Conservation (phyloP, 805 yeast genomes). For the Pichia sporocuriosa region DNA sequence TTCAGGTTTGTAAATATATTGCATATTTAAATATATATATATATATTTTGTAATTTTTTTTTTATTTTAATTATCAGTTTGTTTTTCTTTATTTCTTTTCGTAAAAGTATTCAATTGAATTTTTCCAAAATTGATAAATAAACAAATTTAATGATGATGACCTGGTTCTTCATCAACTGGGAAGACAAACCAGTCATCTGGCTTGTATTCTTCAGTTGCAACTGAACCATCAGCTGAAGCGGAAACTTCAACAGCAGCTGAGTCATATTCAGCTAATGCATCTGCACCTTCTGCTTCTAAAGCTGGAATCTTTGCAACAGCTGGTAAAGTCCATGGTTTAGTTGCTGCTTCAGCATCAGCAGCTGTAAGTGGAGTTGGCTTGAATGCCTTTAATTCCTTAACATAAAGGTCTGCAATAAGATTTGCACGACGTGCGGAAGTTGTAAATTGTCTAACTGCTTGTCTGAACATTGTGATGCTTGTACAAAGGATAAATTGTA, state of each 20-base stretch:
- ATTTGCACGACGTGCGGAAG: conserved; percentile 33
- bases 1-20: too few species aligned
- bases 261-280: conserved; percentile 61
- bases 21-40: too few species aligned
- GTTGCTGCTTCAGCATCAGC: conserved; percentile 74
- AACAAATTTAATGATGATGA: conserved; percentile 19
- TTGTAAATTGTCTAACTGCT: conserved; percentile 25
- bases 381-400: conserved; percentile 80
- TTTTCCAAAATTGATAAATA: background rate
- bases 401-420: conserved; percentile 79
- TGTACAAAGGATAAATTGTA: too few species aligned
- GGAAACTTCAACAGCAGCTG: conserved; percentile 68
- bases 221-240: conserved; percentile 41
- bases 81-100: too few species aligned
- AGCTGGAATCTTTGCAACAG: conserved; percentile 68
- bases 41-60: too few species aligned
- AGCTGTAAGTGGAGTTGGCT: conserved; percentile 69
- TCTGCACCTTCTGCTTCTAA: conserved; percentile 61
- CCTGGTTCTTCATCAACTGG: conserved; percentile 54
- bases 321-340: conserved; percentile 77
- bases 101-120: too few species aligned
- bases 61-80: too few species aligned
- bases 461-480: conserved; percentile 21
- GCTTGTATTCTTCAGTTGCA: conserved; percentile 35
- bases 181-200: conserved; percentile 76